Evolutionary conservation across 768 basidiomycete species (phyloP), one percentile per base, ranked within the genome.

Genomic region (Gyrodon lividus): DNA sequence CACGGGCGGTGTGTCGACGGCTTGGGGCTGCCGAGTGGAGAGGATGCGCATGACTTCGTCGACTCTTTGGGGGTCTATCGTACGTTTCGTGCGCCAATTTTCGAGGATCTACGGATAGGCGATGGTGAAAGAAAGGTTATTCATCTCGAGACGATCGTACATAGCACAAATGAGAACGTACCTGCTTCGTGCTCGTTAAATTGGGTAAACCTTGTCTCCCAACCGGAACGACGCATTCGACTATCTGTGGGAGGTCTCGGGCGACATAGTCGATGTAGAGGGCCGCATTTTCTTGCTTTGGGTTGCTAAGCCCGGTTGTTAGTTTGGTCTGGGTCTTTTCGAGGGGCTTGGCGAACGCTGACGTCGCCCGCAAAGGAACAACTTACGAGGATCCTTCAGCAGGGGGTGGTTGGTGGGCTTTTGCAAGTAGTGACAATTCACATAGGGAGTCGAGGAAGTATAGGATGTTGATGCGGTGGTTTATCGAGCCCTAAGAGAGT

Each of bases 391-490:
- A 57, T 0, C 60, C 51, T 34, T 66, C 54, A 3, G 43, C 24
- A 12, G 54, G 52, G 0, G 79, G 73, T 38, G 54, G 56, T 41
- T 65, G 65, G 44, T 80, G 79, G 0, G 85, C 80, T 59, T 82
- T 86, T 43, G 83, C 81, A 30, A 87, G 74, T 3, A 89, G 74
- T 28, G 83, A 90, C 0, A 83, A 79, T 62, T 92, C 90, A 67
- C 89, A 93, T 12, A 97, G 77, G 0, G 88, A 84, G 68, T 96
- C 93, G 38, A 98, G 80, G 64, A 95, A 85, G 67, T 96, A 92
- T 0, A 97, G 74, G 53, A 96, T 86, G 68, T 97, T 97, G 60
- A 98, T 95, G n/a, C 92, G 77, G 26, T 87, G 83, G 67, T 97
- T 95, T 17, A 96, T 83, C 0, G 88, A 84, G 44, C 89, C 92